These are phyloP conservation scores for Rhizopogon salebrosus DNA, from an alignment of 768 basidiomycete species.

Conservation along the genomic window DNA sequence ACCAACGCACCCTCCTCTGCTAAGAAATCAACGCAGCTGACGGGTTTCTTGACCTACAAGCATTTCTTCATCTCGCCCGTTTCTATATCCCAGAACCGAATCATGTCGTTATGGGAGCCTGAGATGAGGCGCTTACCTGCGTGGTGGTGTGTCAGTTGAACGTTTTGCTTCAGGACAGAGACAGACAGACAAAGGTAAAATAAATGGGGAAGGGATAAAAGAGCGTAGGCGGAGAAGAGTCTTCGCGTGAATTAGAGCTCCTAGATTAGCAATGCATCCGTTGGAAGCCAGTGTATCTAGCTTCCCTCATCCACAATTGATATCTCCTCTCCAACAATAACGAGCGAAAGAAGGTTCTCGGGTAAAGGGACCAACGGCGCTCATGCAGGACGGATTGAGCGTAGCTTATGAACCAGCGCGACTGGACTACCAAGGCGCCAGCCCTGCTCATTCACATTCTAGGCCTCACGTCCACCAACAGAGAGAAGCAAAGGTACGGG, in stretches of 20 bases:
- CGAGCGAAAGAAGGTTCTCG: no score
- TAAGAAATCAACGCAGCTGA: conserved; percentile 85
- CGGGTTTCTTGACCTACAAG: conserved; percentile 80
- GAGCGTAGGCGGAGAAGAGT: no score
- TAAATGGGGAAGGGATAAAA: no score
- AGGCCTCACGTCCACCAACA: neutral
- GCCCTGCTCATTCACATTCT: neutral
- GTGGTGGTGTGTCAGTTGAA: neutral
- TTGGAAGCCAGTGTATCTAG: no score
- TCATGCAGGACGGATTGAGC: neutral
- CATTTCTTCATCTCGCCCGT: conserved; percentile 67
- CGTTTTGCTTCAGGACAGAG: no score
- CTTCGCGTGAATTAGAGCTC: no score
- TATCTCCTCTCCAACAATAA: no score
- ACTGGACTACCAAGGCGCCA: neutral
- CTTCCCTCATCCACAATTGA: no score
- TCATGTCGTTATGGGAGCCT: conserved; percentile 89
- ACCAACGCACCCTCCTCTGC: conserved; percentile 61
- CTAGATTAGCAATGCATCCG: no score
- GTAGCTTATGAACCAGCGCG: neutral
- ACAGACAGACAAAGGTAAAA: no score
- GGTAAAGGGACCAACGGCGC: no score
- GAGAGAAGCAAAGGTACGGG: no score
- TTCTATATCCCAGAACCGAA: conserved; percentile 85
- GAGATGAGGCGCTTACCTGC: conserved; percentile 76